Base-by-base conservation (phyloP, 1,139 yeast species). In the Saccharomyces hybrid region DNA sequence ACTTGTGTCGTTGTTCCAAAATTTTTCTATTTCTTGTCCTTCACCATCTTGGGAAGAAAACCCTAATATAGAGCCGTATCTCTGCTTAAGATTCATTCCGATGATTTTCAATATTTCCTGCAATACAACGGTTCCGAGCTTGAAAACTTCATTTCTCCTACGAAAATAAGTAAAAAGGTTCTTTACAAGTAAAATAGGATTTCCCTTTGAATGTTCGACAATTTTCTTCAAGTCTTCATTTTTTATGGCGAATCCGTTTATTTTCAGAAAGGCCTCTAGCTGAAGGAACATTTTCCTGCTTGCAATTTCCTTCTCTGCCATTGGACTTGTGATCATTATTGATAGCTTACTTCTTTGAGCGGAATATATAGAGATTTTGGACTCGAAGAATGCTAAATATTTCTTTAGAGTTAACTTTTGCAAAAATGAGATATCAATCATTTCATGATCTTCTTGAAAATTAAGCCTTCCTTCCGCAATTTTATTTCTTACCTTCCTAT, bases 401-500 rank as follows among this genome's bases (percentile, higher is more conserved):
- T 69, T 66, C 0, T 57, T 53, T 44, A 69, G 65, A 0, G 71
- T 66, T 26, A 78, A 56, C 0, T 52, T 51, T 9, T 61, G 52
- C 0, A 78, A 59, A 0, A 71, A 23, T 0, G 53, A 47, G 0
- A 57, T n/a, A 57, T 76, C 77, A 16, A 75, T 34, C 3, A 56
- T 61, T 38, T 71, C 74, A 42, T 73, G 76, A 4, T 69, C 71
- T 2, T 76, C 76, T 1, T 67, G 61, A 57, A 78, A 77, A 31
- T 69, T 57, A 59, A 76, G 77, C 4, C 74, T 72, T 50, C 73
- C 69, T 41, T 72, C 74, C 11, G 73, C 62, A 3, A 84, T 81
- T 55, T 76, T 75, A 53, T 79, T 84, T 77, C 80, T 79, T 38
- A 67, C 59, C 38, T 70, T 68, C 52, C 71, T 75, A 62, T 83